Evolutionary conservation across 1,139 yeast genomes (phyloP).

Genomic region (Zygosaccharomyces sapae): DNA sequence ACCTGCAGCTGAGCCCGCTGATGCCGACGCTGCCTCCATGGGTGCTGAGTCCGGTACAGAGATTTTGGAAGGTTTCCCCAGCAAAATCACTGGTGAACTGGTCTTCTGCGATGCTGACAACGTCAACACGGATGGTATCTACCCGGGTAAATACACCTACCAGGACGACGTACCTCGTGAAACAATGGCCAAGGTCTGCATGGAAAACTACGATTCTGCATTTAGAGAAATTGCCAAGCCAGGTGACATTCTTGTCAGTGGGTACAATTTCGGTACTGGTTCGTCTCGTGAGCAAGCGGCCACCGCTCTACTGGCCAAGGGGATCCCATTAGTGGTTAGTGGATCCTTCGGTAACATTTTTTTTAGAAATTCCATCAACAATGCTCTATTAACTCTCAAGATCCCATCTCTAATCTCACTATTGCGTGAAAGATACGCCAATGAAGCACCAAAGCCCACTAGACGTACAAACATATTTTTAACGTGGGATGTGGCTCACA

Average conservation of each 20-base stretch:
- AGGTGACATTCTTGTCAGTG: conserved; percentile 86
- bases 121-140: conserved; percentile 96
- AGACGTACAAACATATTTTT: conserved; percentile 92
- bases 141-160: conserved; percentile 97
- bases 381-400: conserved; percentile 88
- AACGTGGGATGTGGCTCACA: conserved; percentile 87
- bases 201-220: conserved; percentile 95
- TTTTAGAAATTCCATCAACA: conserved; percentile 91
- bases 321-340: conserved; percentile 85
- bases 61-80: conserved; percentile 87
- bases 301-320: conserved; percentile 90
- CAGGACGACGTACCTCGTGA: conserved; percentile 94
- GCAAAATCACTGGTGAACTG: conserved; percentile 79
- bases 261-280: conserved; percentile 96
- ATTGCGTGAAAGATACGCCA: conserved; percentile 64
- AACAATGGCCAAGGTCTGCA: conserved; percentile 97
- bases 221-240: conserved; percentile 75
- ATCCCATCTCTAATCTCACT: conserved; percentile 79
- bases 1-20: conserved; percentile 33
- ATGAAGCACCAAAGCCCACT: conserved; percentile 61
- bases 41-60: conserved; percentile 48
- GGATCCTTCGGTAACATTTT: conserved; percentile 98
- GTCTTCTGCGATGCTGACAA: conserved; percentile 96
- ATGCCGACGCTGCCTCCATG: conserved; percentile 16
- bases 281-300: conserved; percentile 99